Evolutionary conservation across 495 filamentous ascomycete genomes (phyloP).

Genomic region (Bacidia gigantensis): DNA sequence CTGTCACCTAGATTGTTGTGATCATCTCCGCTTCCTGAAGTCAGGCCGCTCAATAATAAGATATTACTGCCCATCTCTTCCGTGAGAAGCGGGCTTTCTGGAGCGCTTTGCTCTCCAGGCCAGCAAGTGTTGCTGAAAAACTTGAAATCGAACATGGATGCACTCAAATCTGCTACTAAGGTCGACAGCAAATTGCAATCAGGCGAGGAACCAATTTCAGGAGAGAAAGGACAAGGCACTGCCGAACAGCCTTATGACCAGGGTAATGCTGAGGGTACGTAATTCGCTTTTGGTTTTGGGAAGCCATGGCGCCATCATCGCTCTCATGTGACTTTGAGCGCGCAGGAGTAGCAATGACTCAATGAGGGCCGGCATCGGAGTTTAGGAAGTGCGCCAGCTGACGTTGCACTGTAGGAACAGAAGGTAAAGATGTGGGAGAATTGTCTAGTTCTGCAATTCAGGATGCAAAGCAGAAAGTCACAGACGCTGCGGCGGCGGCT

Average conservation of each 20-base stretch:
- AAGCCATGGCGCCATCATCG: too few species aligned
- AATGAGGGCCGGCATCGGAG: not conserved
- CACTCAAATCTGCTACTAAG: not conserved
- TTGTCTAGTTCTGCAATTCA: not conserved
- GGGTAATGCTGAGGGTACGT: constrained; percentile 13
- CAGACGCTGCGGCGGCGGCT: not conserved
- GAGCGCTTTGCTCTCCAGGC: too few species aligned
- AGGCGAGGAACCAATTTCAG: constrained; percentile 13
- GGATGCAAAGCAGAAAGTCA: constrained; percentile 1
- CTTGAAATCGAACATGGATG: not conserved
- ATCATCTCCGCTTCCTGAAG: too few species aligned
- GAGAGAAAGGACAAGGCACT: constrained; percentile 8
- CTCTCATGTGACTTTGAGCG: too few species aligned
- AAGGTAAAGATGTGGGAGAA: constrained; percentile 1
- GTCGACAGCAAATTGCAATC: constrained; percentile 4
- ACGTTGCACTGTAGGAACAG: not conserved
- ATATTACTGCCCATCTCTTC: too few species aligned
- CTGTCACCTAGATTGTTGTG: too few species aligned
- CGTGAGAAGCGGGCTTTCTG: too few species aligned
- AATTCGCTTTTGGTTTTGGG: not conserved
- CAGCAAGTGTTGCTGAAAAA: too few species aligned
- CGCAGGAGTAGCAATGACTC: too few species aligned
- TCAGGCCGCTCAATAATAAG: too few species aligned
- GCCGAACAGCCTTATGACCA: constrained; percentile 10
- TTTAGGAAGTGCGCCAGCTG: not conserved